These are phyloP conservation scores for Croton laevigatus DNA, from an alignment of 441 rosid genomes.

Conservation along the genomic window DNA sequence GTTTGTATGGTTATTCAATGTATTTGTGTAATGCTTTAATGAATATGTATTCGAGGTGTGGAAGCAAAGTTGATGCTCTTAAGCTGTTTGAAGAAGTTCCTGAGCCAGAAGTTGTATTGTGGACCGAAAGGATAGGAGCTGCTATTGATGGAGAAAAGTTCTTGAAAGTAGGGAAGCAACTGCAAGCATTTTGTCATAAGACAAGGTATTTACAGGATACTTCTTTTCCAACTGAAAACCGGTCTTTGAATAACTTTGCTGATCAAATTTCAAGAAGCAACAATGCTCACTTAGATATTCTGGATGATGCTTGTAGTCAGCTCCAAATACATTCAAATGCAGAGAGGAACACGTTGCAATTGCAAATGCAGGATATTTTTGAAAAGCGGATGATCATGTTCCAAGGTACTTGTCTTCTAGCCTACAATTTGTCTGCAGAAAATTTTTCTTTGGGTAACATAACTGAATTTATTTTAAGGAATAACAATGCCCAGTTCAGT, in stretches of 20 bases:
- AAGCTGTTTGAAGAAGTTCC: conserved; percentile 40
- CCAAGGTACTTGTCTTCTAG: conserved; percentile 44
- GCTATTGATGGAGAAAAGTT: conserved; percentile 28
- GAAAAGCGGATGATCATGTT: no score
- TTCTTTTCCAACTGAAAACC: no score
- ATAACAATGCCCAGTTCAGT: conserved; percentile 22
- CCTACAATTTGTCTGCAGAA: conserved; percentile 39
- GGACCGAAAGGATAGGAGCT: conserved; percentile 43
- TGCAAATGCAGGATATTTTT: no score
- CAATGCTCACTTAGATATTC: no score
- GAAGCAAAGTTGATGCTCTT: conserved; percentile 26
- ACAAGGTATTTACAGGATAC: conserved; percentile 25
- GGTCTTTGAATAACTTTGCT: no score
- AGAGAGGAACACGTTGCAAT: no score
- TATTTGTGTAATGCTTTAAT: conserved; percentile 37
- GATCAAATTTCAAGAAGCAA: no score
- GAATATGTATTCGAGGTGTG: conserved; percentile 34
- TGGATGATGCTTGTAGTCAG: no score
- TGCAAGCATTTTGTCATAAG: conserved; percentile 38
- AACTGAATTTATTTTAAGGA: conserved; percentile 33
- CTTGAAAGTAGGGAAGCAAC: conserved; percentile 30
- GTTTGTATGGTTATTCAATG: conserved; percentile 31
- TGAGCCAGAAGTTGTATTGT: conserved; percentile 39
- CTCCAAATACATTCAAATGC: no score
- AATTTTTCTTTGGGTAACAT: conserved; percentile 31